Evolutionary conservation across 2,329 filamentous ascomycete genomes (phyloP).

Genomic region (Botrytis fragariae): DNA sequence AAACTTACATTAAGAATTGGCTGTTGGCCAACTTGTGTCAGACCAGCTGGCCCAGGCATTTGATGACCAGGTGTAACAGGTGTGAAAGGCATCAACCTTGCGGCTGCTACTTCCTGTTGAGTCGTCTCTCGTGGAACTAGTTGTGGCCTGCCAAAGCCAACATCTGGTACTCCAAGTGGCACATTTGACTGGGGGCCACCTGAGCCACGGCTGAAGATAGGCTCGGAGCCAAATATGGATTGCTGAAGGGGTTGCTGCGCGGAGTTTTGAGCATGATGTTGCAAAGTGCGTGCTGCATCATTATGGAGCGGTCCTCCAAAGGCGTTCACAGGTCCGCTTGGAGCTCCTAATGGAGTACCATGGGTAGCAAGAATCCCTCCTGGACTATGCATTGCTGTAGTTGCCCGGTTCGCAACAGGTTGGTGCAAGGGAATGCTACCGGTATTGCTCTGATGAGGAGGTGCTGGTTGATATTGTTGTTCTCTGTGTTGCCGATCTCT

Average conservation of each 20-base stretch:
- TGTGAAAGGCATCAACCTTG: constrained; percentile 62
- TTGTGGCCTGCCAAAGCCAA: constrained; percentile 60
- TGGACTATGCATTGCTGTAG: constrained; percentile 84
- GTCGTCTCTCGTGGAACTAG: constrained; percentile 37
- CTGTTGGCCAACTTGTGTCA: constrained; percentile 72
- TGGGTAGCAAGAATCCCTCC: constrained; percentile 81
- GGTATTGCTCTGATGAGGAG: constrained; percentile 81
- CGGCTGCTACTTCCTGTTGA: constrained; percentile 48
- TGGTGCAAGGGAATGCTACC: constrained; percentile 91
- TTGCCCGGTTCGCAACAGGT: constrained; percentile 78
- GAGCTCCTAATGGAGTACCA: constrained; percentile 47
- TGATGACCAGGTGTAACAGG: constrained; percentile 40
- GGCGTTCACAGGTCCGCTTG: constrained; percentile 39
- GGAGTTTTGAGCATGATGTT: constrained; percentile 51
- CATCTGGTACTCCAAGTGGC: constrained; percentile 56
- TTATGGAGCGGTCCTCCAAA: constrained; percentile 56
- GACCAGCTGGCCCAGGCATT: constrained; percentile 45
- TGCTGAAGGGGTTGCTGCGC: constrained; percentile 45
- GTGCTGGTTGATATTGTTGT: constrained; percentile 59
- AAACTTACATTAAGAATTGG: constrained; percentile 71
- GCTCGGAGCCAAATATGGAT: constrained; percentile 55
- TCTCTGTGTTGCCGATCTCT: constrained; percentile 61
- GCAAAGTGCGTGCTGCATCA: constrained; percentile 51
- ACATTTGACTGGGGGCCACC: constrained; percentile 37
- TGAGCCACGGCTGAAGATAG: constrained; percentile 39